Percentiles rank a stretch among this genome's conserved stretches.
phyloP scores from a whole-genome alignment of 768 basidiomycete genomes.

The Rubroboletus pulcherrimus region DNA sequence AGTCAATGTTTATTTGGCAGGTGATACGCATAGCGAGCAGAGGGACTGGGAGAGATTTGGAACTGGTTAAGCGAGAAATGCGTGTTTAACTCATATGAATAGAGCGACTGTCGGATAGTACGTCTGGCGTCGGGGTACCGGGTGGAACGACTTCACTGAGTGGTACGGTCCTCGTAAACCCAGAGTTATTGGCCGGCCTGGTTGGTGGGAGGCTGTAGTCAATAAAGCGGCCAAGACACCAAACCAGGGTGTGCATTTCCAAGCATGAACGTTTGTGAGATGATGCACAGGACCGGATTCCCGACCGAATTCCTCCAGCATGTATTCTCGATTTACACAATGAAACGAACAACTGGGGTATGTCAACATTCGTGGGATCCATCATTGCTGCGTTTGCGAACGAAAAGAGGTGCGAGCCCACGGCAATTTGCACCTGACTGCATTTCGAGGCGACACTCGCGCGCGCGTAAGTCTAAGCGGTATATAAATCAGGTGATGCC shows the following conservation, averaged over 20 bases:
- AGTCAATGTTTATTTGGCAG: slow-evolving; percentile 31
- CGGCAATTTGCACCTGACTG: not conserved
- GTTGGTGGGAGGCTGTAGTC: not conserved
- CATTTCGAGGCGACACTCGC: not conserved
- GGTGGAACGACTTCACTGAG: not conserved
- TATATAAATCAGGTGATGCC: slow-evolving; percentile 15
- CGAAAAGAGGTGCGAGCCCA: not conserved
- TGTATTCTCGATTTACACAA: not conserved
- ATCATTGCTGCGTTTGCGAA: not conserved
- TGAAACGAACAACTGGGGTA: not conserved
- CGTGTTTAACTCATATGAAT: not conserved
- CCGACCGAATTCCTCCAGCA: not conserved
- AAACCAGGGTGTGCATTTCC: not conserved
- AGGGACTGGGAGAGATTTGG: slow-evolving; percentile 25
- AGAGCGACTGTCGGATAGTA: not conserved
- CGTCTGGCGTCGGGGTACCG: not conserved
- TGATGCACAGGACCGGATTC: not conserved
- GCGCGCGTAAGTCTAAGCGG: slow-evolving; percentile 7
- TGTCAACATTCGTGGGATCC: not conserved
- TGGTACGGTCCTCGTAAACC: not conserved
- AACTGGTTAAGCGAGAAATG: slow-evolving; percentile 23
- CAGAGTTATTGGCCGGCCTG: too few species aligned
- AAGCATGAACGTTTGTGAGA: not conserved
- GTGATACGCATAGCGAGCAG: slow-evolving; percentile 36
- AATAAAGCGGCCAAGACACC: not conserved